Evolutionary conservation across 2,329 filamentous ascomycete species (phyloP).

Genomic region (Calonectria pteridis): DNA sequence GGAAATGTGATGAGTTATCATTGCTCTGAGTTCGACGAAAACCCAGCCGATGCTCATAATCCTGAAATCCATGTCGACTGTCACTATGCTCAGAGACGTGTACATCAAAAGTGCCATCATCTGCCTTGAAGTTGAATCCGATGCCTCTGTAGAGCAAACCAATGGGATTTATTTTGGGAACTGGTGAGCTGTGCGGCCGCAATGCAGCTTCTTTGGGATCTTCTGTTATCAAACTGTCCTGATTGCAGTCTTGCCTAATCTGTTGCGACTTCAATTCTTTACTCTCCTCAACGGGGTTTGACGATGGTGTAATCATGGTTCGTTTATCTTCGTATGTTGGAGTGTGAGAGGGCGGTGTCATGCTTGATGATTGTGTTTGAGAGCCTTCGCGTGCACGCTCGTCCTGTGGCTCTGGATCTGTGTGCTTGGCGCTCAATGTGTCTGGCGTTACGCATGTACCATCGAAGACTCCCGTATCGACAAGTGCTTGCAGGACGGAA

Average conservation of each 20-base stretch:
- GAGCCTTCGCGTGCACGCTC: no score
- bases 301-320: slow-evolving; percentile 31
- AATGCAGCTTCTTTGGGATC: not conserved
- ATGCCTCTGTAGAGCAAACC: not conserved
- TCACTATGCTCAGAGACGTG: no score
- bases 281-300: not conserved
- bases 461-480: slow-evolving; percentile 37
- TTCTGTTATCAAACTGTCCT: not conserved
- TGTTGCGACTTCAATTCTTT: not conserved
- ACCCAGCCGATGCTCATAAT: not conserved
- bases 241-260: not conserved
- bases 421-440: not conserved
- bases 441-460: slow-evolving; percentile 22
- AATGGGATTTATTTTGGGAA: not conserved
- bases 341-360: not conserved
- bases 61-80: not conserved
- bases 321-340: slow-evolving; percentile 38
- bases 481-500: slow-evolving; percentile 25
- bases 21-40: no score
- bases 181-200: not conserved
- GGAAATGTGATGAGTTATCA: not conserved
- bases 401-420: not conserved
- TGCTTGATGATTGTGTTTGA: not conserved
- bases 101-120: not conserved
- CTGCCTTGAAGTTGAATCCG: not conserved